phyloP scores from a whole-genome alignment of 208 protist species.

The Vickermania spadyakhi region DNA sequence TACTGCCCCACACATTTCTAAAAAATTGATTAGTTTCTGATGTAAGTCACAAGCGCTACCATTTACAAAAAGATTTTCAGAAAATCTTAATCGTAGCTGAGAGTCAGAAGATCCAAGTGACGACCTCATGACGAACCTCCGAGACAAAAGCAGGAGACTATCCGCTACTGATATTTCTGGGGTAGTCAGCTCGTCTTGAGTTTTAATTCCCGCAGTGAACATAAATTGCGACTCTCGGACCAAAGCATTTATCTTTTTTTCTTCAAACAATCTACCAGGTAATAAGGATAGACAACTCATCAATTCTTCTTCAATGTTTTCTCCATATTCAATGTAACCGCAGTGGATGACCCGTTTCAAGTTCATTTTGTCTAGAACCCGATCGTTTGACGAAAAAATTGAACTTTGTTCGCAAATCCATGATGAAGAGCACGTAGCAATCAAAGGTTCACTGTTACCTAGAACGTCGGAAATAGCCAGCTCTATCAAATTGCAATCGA shows the following conservation, averaged over 20 bases:
- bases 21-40: slow-evolving; percentile 16
- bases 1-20: slow-evolving; percentile 26
- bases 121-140: slow-evolving; percentile 41
- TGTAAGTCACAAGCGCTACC: slow-evolving; percentile 22
- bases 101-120: slow-evolving; percentile 19
- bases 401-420: slow-evolving; percentile 26
- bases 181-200: slow-evolving; percentile 2
- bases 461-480: too few species aligned
- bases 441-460: slow-evolving; percentile 20
- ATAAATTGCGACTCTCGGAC: slow-evolving; percentile 1
- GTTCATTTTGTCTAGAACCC: slow-evolving; percentile 15
- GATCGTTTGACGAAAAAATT: slow-evolving; percentile 9
- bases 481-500: too few species aligned
- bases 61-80: slow-evolving; percentile 33
- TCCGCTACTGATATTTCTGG: slow-evolving; percentile 10
- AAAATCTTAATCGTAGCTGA: slow-evolving; percentile 35
- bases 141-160: slow-evolving; percentile 53
- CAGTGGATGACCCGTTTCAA: slow-evolving; percentile 29
- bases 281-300: slow-evolving; percentile 3
- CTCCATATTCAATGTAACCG: slow-evolving; percentile 27
- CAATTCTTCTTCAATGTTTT: slow-evolving; percentile 31
- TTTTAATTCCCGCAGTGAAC: slow-evolving; percentile 4
- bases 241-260: background rate
- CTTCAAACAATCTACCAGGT: background rate
- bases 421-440: slow-evolving; percentile 31